Base-by-base conservation (phyloP, 2,329 filamentous ascomycete genomes). In the Fusarium graminum region DNA sequence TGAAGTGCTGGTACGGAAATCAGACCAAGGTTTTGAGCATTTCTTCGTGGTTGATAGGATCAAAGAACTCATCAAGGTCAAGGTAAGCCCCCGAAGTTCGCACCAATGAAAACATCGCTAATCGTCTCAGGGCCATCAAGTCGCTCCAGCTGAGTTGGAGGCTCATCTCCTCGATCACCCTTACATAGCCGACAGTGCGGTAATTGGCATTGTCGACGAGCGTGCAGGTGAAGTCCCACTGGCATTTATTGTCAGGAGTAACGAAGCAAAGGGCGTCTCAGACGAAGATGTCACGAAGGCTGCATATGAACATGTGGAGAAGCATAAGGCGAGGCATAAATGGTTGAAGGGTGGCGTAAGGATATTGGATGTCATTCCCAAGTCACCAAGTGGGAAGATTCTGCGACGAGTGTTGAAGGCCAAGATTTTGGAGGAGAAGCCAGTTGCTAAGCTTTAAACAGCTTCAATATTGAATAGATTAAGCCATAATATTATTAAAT, bases 21-120 rank as follows among this genome's bases (percentile, higher is more conserved):
- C 87, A 8, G 83, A 86, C 0, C 80, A 81, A 1, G 92, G 92
- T 3, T 80, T 89, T 65, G 92, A 97, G 76, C 94, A 97, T 74
- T 76, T 97, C 47, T 90, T 93, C 74, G 90, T 97, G 56, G 90
- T 93, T 1, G 94, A 97, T 74, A 87, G 93, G 7, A 78, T 84
- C 61, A 85, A 87, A 72, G 87, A 93, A 72, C 80, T 92, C 41
- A 92, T 93, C 77, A 92, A 92, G 75, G 90, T 92, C 74, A 92
- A 92, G 82, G 89, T 89, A 78, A 13, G 78, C 9, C 26, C 0
- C 3, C 4, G 5, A 2, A 2, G 12, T 6, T 2, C 2, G 0
- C 7, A 6, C 3, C 2, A 7, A 12, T 3, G 0, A 6, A 1
- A 6, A 11, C 3, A 1, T 14, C 4, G 13, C 43, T 67, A 10